A percentile compares a stretch with the other conserved stretches of the same genome.
Conservation (phyloP, 2,329 filamentous ascomycete genomes). For the Clarireedia paspali region DNA sequence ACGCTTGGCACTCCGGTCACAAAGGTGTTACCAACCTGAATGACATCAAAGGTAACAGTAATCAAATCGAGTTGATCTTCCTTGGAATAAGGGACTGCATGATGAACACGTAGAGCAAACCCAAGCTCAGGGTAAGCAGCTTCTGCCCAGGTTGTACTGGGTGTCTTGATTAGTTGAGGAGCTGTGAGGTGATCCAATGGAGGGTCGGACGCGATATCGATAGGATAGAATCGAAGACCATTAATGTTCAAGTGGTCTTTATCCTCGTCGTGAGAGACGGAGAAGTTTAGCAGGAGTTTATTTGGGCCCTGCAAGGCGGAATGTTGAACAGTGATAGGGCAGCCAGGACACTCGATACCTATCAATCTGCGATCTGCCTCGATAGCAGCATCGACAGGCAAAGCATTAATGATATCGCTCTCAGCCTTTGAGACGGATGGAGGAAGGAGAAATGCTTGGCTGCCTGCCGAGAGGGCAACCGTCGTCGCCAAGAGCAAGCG, state of each 20-base stretch:
- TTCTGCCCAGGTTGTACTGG: conserved; percentile 19
- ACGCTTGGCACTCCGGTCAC: conserved; percentile 47
- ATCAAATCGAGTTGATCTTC: conserved; percentile 45
- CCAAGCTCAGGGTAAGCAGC: conserved; percentile 23
- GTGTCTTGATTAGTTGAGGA: conserved; percentile 35
- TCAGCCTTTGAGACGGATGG: conserved; percentile 40
- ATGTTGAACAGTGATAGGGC: conserved; percentile 35
- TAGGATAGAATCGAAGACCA: conserved; percentile 52
- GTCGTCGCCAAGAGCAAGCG: conserved; percentile 16
- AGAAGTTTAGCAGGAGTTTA: conserved; percentile 45
- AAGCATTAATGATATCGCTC: conserved; percentile 35
- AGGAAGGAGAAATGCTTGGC: conserved; percentile 45
- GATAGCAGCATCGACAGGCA: conserved; percentile 33
- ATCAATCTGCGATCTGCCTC: conserved; percentile 35
- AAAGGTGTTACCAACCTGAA: conserved; percentile 50
- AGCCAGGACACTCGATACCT: conserved; percentile 46
- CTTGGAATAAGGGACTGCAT: conserved; percentile 39
- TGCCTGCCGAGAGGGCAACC: conserved; percentile 14
- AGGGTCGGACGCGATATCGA: conserved; percentile 19
- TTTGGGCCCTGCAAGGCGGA: conserved; percentile 19
- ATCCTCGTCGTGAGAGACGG: conserved; percentile 38
- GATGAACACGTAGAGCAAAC: conserved; percentile 25
- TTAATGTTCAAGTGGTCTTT: conserved; percentile 48
- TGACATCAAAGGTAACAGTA: conserved; percentile 48
- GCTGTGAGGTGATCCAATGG: conserved; percentile 41